Evolutionary conservation across 768 basidiomycete species (phyloP), one percentile per base, ranked within the genome.

Genomic region (Daedalea quercina): DNA sequence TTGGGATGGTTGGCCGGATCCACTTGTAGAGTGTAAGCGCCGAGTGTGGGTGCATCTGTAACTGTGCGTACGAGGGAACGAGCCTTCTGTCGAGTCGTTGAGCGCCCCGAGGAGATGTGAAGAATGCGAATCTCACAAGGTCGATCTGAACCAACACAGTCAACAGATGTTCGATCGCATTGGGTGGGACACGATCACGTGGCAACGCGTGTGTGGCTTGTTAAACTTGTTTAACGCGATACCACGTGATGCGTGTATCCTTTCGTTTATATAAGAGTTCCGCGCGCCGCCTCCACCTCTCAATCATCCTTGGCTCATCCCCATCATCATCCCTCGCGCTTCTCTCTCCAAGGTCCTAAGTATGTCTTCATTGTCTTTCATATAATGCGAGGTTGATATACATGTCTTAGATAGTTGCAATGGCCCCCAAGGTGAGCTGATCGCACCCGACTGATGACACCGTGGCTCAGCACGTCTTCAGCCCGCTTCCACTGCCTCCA

Each of bases 1-100:
- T 66, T 20, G 85, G 86, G 2, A 90, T 90, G 89, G 79, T 77
- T 22, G 85, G 81, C 6, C 70, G 52, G 12, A 69, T 82, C 23
- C 52, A 47, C 24, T 51, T 60, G n/a, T 52, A 57, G 26, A 41
- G 37, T 19, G 15, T 42, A 13, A 22, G 37, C 37, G 15, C 37
- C 4, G 19, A 7, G 6, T 15, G 3, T 40, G 37, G 37, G 19
- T n/a, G 37, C 19, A 19, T 40, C 15, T 15, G 19, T 40, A 40
- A 17, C 19, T 3, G 3, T 40, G 37, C 17, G 37, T 40, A 40
- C 17, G 15, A 40, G 19, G 7, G 17, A 15, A 40, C 51, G 54
- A 57, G 15, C 43, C 13, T 34, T 9, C 22, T 12, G 15, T 42
- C 12, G 34, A 35, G 46, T 47, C 19, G 23, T 17, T 45, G 44